Evolutionary conservation across 2,329 filamentous ascomycete species (phyloP).

Genomic region (Xylaria arbuscula): DNA sequence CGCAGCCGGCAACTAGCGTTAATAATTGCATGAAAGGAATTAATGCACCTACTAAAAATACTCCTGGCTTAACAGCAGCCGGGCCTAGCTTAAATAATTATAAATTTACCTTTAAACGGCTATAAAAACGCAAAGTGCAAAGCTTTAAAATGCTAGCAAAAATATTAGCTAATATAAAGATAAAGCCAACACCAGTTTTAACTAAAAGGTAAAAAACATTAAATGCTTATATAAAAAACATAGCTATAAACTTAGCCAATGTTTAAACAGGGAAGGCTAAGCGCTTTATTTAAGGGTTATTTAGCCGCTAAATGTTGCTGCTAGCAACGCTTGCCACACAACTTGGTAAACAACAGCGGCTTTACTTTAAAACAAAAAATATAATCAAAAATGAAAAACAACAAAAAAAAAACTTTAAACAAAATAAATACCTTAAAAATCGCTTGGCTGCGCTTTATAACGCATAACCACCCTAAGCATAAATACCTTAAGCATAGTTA

Average conservation of each 20-base stretch:
- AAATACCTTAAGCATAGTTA: no score
- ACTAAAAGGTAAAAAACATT: not conserved
- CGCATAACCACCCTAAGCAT: no score
- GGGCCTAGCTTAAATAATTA: not conserved
- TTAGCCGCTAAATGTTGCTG: not conserved
- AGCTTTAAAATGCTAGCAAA: not conserved
- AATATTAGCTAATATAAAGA: not conserved
- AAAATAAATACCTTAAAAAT: not conserved
- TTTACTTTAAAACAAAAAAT: constrained; percentile 1
- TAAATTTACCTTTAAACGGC: not conserved
- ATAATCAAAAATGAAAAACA: not conserved
- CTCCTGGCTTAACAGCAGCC: not conserved
- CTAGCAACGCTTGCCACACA: not conserved
- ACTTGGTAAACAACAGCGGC: not conserved
- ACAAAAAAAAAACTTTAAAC: no score
- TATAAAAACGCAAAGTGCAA: not conserved
- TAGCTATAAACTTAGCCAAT: not conserved
- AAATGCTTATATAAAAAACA: not conserved
- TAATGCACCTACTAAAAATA: not conserved
- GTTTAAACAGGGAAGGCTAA: not conserved
- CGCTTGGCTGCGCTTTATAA: not conserved
- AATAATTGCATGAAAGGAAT: not conserved
- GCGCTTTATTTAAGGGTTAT: not conserved
- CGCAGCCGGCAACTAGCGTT: not conserved
- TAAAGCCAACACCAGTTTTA: not conserved